Base-by-base conservation (phyloP, 768 basidiomycete genomes). In the Tylopilus sp. region DNA sequence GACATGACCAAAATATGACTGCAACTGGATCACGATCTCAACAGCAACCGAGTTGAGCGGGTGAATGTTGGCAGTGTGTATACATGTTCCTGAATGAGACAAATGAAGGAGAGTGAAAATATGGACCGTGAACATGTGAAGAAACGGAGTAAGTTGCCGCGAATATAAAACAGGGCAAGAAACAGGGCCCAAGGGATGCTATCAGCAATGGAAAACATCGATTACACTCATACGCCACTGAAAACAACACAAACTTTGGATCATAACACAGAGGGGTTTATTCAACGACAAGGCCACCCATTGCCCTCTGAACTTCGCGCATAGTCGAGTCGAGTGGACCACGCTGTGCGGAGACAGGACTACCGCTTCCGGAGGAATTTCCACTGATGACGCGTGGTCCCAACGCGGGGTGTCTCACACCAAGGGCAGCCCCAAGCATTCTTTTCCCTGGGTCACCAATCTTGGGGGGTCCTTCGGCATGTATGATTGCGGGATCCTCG, bases 361-460 rank as follows among this genome's bases (percentile, higher is more conserved):
- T 58, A 33, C 69, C 69, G n/a, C 70, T 64, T 38, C 74, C 72
- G 11, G 68, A 61, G 47, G 71, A 73, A 48, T 70, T 67, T 51
- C 70, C 73, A 64, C 59, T 68, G 56, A 86, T 68, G 47, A 82
- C 66, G 57, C 89, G 80, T 33, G 85, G 83, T 21, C 79, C 80
- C 53, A 91, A 73, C 34, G 79, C 78, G 28, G 91, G 91, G 71
- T 91, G 89, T 71, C 90, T 80, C 55, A 92, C 79, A 41, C 91
- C 92, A 52, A 93, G 75, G 29, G 90, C 90, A 49, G 86, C 86
- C 37, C 89, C 92, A 22, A 93, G 77, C 90, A 93, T 93, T 63
- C 91, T 78, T 74, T 89, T 90, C 36, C 88, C 91, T 29, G 91
- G 88, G 69, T 93, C 89, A 31, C 91, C 91, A 61, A 93, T 91